These are phyloP conservation scores for Atractiella rhizophila DNA, from an alignment of 768 basidiomycete genomes.

Conservation along the genomic window DNA sequence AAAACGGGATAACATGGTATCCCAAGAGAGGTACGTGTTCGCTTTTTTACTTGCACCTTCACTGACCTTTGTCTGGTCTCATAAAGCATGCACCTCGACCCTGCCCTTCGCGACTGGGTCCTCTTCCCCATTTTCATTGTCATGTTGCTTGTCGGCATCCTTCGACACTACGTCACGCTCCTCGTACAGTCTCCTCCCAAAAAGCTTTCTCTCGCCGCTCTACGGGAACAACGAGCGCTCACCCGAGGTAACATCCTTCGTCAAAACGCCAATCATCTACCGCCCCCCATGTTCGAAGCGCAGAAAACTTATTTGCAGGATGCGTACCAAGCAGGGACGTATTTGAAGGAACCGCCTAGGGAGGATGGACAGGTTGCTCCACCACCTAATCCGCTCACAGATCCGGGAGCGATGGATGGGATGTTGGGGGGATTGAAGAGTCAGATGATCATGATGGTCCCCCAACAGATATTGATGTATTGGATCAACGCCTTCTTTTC, in stretches of 20 bases:
- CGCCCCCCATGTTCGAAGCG: conserved; percentile 20
- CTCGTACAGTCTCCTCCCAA: conserved; percentile 64
- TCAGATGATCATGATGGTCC: conserved; percentile 97
- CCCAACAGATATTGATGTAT: conserved; percentile 86
- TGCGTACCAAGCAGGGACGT: conserved; percentile 31
- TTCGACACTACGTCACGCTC: conserved; percentile 73
- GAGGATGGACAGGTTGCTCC: conserved; percentile 23
- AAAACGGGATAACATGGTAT: no score
- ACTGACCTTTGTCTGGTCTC: no score
- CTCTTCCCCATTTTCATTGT: conserved; percentile 4
- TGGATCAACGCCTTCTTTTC: conserved; percentile 99
- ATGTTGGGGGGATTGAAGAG: conserved; percentile 99
- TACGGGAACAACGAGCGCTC: conserved; percentile 52
- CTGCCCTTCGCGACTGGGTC: conserved; percentile 5
- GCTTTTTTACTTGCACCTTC: no score
- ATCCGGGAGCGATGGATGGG: conserved; percentile 80
- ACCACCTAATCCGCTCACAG: conserved; percentile 59
- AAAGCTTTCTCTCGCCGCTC: conserved; percentile 43
- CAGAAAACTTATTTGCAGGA: conserved; percentile 18
- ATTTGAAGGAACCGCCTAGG: conserved; percentile 60
- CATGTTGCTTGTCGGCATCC: conserved; percentile 31
- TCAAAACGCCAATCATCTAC: conserved; percentile 8
- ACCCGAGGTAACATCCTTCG: conserved; percentile 12
- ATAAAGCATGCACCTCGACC: conserved; percentile 4
- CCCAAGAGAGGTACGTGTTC: no score